These are phyloP conservation scores for Salvia hispanica DNA, from an alignment of 257 asterid species.

Conservation along the genomic window DNA sequence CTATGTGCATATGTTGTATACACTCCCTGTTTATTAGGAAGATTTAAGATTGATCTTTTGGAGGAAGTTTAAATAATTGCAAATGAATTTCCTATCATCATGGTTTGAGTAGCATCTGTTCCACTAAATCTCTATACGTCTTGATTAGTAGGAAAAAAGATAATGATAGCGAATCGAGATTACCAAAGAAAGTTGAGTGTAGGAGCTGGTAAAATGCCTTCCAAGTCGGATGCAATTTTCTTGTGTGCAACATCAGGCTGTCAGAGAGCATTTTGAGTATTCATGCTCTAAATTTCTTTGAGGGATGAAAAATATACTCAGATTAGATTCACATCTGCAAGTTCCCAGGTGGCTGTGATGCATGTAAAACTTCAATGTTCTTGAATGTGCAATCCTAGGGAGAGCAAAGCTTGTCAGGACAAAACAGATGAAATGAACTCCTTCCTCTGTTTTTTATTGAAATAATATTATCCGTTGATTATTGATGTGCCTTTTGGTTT, in stretches of 20 bases:
- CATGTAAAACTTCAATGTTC: no score
- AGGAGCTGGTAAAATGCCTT: no score
- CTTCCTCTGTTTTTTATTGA: background rate
- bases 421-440: background rate
- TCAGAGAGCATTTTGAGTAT: no score
- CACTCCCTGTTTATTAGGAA: conserved; percentile 14
- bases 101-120: no score
- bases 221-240: no score
- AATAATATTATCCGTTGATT: background rate
- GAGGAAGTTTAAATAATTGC: background rate
- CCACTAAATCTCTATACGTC: no score
- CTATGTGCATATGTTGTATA: conserved; percentile 3
- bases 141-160: no score
- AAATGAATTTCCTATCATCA: no score
- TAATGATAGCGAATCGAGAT: no score
- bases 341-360: background rate
- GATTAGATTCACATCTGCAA: background rate
- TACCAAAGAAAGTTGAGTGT: no score
- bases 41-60: background rate
- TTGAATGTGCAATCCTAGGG: background rate
- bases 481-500: background rate
- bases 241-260: no score
- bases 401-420: background rate
- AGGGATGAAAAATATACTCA: background rate
- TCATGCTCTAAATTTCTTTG: no score